Percentiles rank a stretch among this genome's conserved stretches.
These are phyloP conservation scores for Penicillium angulare DNA, from an alignment of 495 filamentous ascomycete genomes.

Conservation along the genomic window DNA sequence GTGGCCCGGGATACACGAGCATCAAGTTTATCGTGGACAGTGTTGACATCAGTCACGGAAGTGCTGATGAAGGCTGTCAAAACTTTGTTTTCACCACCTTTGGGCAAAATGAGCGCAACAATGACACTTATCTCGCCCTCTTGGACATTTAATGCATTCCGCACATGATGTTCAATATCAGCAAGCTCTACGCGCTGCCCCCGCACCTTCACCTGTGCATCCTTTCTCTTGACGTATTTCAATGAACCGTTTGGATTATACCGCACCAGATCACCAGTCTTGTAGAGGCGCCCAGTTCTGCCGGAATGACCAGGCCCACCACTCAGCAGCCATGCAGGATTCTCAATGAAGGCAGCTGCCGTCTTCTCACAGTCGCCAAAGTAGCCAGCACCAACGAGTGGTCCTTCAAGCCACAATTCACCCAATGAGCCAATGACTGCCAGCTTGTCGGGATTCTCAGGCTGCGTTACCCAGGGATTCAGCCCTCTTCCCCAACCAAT, in stretches of 20 bases:
- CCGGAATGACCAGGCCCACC: not conserved
- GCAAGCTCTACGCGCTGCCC: constrained; percentile 45
- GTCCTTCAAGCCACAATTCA: constrained; percentile 46
- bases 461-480: constrained; percentile 38
- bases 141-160: no score
- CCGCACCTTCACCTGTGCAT: constrained; percentile 41
- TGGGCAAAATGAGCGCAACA: no score
- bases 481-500: not conserved
- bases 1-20: no score
- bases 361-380: constrained; percentile 34
- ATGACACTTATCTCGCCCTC: no score
- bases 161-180: constrained; percentile 36
- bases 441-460: constrained; percentile 27
- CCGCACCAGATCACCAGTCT: constrained; percentile 28
- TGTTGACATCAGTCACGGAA: no score
- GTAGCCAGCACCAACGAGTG: constrained; percentile 42
- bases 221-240: constrained; percentile 28
- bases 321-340: constrained; percentile 33
- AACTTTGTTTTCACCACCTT: no score
- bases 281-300: constrained; percentile 28
- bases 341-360: constrained; percentile 30
- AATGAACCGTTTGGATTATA: constrained; percentile 24
- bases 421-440: constrained; percentile 41
- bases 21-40: no score
- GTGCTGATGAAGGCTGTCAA: no score